These are phyloP conservation scores for Apiotrichum veenhuisii DNA, from an alignment of 1,284 basidiomycete genomes.

Conservation along the genomic window DNA sequence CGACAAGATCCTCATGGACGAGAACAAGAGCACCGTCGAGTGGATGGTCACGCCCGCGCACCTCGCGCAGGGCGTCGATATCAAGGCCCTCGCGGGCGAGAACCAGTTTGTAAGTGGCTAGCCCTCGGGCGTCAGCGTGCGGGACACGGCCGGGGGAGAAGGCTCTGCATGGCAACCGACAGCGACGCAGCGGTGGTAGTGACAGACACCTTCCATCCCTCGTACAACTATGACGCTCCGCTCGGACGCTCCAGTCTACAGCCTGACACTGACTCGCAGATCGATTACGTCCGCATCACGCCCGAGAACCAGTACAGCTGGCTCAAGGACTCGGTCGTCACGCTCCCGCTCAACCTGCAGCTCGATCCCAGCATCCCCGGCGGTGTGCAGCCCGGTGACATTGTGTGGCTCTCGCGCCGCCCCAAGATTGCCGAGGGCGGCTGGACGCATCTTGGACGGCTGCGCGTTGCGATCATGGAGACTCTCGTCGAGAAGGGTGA, in stretches of 20 bases:
- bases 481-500: constrained; percentile 62
- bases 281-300: constrained; percentile 45
- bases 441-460: constrained; percentile 72
- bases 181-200: no score
- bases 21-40: constrained; percentile 44
- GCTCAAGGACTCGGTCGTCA: constrained; percentile 39
- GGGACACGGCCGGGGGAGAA: no score
- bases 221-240: no score
- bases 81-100: constrained; percentile 28
- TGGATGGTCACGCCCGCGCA: constrained; percentile 45
- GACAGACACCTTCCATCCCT: no score
- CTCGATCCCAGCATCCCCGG: constrained; percentile 35
- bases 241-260: no score
- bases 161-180: no score
- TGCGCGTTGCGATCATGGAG: constrained; percentile 63
- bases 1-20: constrained; percentile 46
- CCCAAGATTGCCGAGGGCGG: constrained; percentile 63
- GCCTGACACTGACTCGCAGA: constrained; percentile 19
- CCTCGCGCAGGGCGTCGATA: constrained; percentile 34
- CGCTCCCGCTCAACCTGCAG: constrained; percentile 34
- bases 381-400: constrained; percentile 50
- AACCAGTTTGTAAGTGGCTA: constrained; percentile 38
- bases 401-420: constrained; percentile 56
- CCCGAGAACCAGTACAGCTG: constrained; percentile 39
- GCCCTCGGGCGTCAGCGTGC: no score